Conservation (phyloP, 2,329 filamentous ascomycete species). For the Macroventuria anomochaeta region DNA sequence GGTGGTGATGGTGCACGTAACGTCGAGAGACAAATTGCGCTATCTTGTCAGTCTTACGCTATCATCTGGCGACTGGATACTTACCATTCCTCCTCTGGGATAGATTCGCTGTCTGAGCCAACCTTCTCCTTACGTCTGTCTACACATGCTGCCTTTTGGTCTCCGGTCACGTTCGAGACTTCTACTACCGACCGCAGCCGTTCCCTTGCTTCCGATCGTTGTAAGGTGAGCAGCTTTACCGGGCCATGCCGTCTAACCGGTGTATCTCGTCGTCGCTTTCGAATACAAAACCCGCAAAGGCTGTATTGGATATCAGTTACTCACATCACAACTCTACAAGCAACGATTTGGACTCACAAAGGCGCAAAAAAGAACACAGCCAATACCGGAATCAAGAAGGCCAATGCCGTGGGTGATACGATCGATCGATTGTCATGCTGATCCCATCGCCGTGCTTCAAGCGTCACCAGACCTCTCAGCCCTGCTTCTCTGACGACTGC, state of each 20-base stretch:
- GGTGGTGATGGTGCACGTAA: constrained; percentile 36
- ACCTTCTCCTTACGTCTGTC: constrained; percentile 3
- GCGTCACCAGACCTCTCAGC: background rate
- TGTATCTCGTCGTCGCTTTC: constrained; percentile 20
- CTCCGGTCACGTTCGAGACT: constrained; percentile 13
- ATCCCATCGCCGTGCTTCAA: constrained; percentile 13
- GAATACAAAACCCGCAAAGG: constrained; percentile 32
- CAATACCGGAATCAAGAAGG: constrained; percentile 39
- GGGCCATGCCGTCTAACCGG: constrained; percentile 3
- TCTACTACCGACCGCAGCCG: constrained; percentile 32
- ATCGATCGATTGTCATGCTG: constrained; percentile 18
- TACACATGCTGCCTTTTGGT: constrained; percentile 8
- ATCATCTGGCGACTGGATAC: background rate
- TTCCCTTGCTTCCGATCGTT: constrained; percentile 32
- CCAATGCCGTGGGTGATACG: constrained; percentile 38
- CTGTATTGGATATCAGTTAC: constrained; percentile 14
- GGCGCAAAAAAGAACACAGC: constrained; percentile 37
- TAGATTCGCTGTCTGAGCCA: constrained; percentile 22
- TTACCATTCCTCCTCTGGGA: constrained; percentile 38
- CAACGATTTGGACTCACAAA: constrained; percentile 30
- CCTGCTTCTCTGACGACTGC: constrained; percentile 3
- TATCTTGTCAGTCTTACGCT: constrained; percentile 13
- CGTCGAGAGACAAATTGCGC: constrained; percentile 43
- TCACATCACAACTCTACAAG: background rate
- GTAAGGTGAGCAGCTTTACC: constrained; percentile 25